Evolutionary conservation across 352 stramenopile species (phyloP), one percentile per base, ranked within the genome.

Genomic region (Phytophthora citrophthora): DNA sequence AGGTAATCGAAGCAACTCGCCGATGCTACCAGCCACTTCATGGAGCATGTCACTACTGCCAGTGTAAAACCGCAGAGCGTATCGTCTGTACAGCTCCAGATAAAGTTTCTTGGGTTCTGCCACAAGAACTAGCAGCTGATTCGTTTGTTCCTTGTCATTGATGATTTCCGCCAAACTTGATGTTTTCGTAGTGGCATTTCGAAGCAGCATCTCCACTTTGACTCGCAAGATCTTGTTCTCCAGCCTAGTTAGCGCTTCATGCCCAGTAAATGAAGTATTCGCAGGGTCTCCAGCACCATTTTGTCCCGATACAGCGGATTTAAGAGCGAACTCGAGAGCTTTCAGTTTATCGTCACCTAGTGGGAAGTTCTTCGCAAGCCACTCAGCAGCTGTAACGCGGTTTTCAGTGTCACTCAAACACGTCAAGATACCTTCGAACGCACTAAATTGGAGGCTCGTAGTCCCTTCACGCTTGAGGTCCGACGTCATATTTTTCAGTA

Each of bases 401-500:
- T 67, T 81, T 60, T 84, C 77, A 3, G 54, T 69, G 29, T 76
- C 67, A 20, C 60, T 72, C 29, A 86, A 61, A 9, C 72, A 64
- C 15, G n/a, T 9, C 9, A 79, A 38, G 12, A 86, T 68, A 6
- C 44, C 47, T 57, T 79, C 52, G 50, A 83, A 83, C 5, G 48
- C 48, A 32, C 63, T 56, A 34, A 86, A 81, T 16, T 44, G 40
- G 7, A 18, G 23, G 16, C 16, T 20, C 13, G 5, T 46, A 2
- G 52, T 18, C 13, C 24, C 34, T 27, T 40, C 20, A 23, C 67
- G 48, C 15, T 58, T 50, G 2, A 67, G 18, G 10, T 70, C 51
- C 46, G 31, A 36, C 18, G 41, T 73, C 64, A 92, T 78, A 39
- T 82, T 89, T 49, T 91, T 92, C 10, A 94, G 48, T 16, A 93